phyloP scores from a whole-genome alignment of 2,329 filamentous ascomycete species.

The Cladosporium sp. region DNA sequence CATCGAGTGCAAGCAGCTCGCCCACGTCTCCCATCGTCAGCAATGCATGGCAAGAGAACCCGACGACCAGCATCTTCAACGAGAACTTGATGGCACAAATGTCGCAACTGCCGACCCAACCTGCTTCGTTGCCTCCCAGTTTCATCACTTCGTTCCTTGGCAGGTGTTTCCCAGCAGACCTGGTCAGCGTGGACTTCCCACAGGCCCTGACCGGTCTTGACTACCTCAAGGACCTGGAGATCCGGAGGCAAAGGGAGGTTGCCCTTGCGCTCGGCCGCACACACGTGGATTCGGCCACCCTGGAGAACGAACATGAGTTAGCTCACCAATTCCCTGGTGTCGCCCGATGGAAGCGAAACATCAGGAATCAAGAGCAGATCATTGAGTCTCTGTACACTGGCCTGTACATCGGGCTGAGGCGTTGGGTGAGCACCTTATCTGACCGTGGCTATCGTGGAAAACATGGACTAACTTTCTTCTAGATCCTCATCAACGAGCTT shows the following conservation, averaged over 20 bases:
- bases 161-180: slow-evolving; percentile 50
- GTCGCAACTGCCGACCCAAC: slow-evolving; percentile 52
- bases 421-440: slow-evolving; percentile 48
- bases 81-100: slow-evolving; percentile 51
- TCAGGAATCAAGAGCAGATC: slow-evolving; percentile 42
- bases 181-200: slow-evolving; percentile 57
- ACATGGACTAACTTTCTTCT: not conserved
- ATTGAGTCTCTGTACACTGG: slow-evolving; percentile 54
- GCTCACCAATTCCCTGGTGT: slow-evolving; percentile 49
- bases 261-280: slow-evolving; percentile 49
- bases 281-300: slow-evolving; percentile 44
- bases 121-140: slow-evolving; percentile 54
- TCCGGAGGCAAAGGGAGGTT: slow-evolving; percentile 53
- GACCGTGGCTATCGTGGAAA: not conserved
- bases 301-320: slow-evolving; percentile 43
- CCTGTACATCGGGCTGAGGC: slow-evolving; percentile 55
- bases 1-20: slow-evolving; percentile 29
- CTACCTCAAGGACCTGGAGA: slow-evolving; percentile 59
- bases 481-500: slow-evolving; percentile 61
- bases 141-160: slow-evolving; percentile 59
- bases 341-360: slow-evolving; percentile 45
- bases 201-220: slow-evolving; percentile 60
- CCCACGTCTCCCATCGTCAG: slow-evolving; percentile 31
- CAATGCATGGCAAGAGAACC: slow-evolving; percentile 22
- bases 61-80: slow-evolving; percentile 41